Base-by-base conservation (phyloP, 768 basidiomycete species). In the Boletus subcaerulescens region DNA sequence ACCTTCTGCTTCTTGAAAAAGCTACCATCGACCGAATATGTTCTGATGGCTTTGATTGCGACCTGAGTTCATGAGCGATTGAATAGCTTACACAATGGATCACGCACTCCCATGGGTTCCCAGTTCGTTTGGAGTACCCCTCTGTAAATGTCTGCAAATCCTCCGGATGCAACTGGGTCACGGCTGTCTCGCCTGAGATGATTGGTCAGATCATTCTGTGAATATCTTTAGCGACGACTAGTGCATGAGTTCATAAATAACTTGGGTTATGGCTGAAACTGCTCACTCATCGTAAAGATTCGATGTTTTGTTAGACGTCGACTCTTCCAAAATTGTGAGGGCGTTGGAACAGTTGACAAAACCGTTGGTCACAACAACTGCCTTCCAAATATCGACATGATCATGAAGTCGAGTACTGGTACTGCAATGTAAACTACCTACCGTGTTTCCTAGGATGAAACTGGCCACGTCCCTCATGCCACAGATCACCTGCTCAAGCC, bases 1-100 rank as follows among this genome's bases (percentile, higher is more conserved):
- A 48, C 59, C 35, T 41, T 60, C 5, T 60, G 45, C 38, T 55
- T 60, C 38, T 48, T 60, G 52, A 50, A 39, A 15, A 60, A 48
- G 20, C 43, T 60, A 13, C 41, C 11, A 17, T 60, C 58, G 8
- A 31, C 42, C 5, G 51, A 59, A 31, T 60, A 60, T 7, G 58
- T 60, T 50, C 59, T 55, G 17, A 60, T 60, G n/a, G 57, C 49
- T 53, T 60, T 60, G 26, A 60, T 60, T 12, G 59, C 59, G 5
- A 60, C 45, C 59, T 63, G 29, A 15, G 15, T 22, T 32, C 17
- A 35, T 60, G 12, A 40, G 36, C 20, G 49, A 5, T 15, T 1
- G 32, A 17, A 17, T 13, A 26, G 20, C 7, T 12, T 13, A 8
- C 17, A 35, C 26, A 6, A 33, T 5, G 24, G 15, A 33, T 24